Base-by-base conservation (phyloP, 805 yeast genomes). In the Zygosaccharomyces lentus region DNA sequence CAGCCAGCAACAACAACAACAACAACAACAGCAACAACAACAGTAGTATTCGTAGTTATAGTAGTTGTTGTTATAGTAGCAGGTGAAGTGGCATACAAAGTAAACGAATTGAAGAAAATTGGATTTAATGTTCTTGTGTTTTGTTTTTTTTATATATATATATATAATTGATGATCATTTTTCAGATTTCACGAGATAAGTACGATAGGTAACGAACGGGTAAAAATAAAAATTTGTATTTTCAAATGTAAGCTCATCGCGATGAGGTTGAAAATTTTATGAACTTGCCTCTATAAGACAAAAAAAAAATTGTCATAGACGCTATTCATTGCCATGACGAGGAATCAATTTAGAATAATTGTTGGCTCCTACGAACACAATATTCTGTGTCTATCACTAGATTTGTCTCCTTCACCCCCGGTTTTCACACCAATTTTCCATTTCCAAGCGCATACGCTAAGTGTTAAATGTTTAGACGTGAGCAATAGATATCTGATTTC, bases 321-420 rank as follows among this genome's bases (percentile, higher is more conserved):
- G 10, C 12, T 15, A n/a, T 12, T 21, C 21, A 5, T 19, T 19
- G 41, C 24, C 15, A 59, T 56, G 63, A 21, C 55, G 16, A 41
- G 44, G 30, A 65, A 63, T 43, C 76, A 73, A 56, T 84, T 91
- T 55, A 75, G 99, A 62, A 81, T 93, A 19, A 77, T 91, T 57
- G 95, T 87, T 9, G 99, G 99, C 21, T 89, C 97, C 0, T 93
- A 93, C 59, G 99, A 93, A 68, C 99, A 93, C 68, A 87, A 89
- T 51, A 67, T 93, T 38, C 69, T 90, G 34, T 89, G 97, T 71
- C 73, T 89, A 12, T 87, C 96, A 1, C 69, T 87, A 36, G 75
- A 82, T n/a, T 57, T 87, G 21, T 76, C 80, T 2, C 41, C 47
- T 24, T 34, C 52, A 43, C 71, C 75, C 7, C 82, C 89, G 1